Evolutionary conservation across 2,329 filamentous ascomycete genomes (phyloP).

Genomic region (Claviceps humidiphila): DNA sequence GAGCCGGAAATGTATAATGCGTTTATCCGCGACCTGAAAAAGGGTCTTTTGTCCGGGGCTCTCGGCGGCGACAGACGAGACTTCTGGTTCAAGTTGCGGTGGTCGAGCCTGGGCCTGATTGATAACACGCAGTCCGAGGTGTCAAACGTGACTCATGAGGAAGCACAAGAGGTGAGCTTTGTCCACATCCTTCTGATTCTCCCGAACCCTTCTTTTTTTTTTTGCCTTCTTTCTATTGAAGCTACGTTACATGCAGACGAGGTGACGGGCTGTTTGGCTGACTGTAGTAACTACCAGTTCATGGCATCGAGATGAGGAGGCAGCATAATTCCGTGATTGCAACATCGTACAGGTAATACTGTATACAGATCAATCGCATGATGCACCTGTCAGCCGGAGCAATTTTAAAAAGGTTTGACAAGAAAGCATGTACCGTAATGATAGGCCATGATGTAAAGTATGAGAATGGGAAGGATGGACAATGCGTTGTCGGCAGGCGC

Average conservation of each 20-base stretch:
- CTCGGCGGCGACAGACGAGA: conserved; percentile 67
- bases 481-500: no score
- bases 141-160: conserved; percentile 54
- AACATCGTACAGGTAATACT: background rate
- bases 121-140: conserved; percentile 46
- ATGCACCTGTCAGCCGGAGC: no score
- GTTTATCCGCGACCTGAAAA: conserved; percentile 59
- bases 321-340: background rate
- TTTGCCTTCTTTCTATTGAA: background rate
- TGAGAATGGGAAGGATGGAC: no score
- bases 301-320: conserved; percentile 21
- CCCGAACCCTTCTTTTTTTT: no score
- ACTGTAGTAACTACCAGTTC: conserved; percentile 17
- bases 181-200: background rate
- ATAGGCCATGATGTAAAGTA: no score
- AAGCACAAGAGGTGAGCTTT: conserved; percentile 47
- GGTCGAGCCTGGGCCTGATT: conserved; percentile 58
- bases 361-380: background rate
- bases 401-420: no score
- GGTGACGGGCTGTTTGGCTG: conserved; percentile 8
- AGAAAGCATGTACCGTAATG: no score
- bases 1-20: conserved; percentile 65
- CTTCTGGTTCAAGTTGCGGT: conserved; percentile 67
- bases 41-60: conserved; percentile 51
- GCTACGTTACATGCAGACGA: background rate